phyloP scores from a whole-genome alignment of 2,329 filamentous ascomycete species.

The Fusarium circinatum region DNA sequence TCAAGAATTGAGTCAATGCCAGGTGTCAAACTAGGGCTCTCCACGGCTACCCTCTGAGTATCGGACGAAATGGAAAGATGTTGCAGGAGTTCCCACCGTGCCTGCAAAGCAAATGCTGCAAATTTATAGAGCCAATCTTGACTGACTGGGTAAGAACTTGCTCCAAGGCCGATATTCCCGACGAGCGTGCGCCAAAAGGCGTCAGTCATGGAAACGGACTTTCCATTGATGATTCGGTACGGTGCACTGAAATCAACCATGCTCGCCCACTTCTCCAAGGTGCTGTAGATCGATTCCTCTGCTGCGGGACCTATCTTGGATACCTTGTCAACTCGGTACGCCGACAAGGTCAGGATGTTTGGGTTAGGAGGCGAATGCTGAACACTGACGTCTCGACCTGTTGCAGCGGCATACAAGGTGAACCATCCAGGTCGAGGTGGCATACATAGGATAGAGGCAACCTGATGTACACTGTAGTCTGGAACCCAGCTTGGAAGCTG shows the following conservation, averaged over 20 bases:
- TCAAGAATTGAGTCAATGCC: neutral
- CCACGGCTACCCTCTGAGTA: rapidly evolving
- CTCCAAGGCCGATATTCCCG: neutral
- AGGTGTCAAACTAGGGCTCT: neutral
- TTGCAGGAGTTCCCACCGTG: neutral
- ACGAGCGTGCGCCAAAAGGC: neutral
- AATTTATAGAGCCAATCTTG: neutral
- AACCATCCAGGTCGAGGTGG: neutral
- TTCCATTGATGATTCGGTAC: neutral
- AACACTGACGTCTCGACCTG: neutral
- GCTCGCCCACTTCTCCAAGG: neutral
- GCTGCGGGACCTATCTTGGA: neutral
- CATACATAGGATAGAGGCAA: neutral
- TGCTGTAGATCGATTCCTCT: neutral
- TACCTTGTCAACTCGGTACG: neutral
- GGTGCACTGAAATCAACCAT: neutral
- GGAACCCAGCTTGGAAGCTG: neutral
- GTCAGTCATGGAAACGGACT: neutral
- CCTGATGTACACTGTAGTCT: neutral
- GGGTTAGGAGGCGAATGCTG: rapidly evolving
- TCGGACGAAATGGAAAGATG: rapidly evolving
- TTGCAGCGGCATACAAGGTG: neutral
- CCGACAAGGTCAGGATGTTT: rapidly evolving
- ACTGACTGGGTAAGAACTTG: rapidly evolving
- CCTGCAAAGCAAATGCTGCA: neutral